A percentile compares a stretch with the other conserved stretches of the same genome.
phyloP scores from a whole-genome alignment of 345 rosid genomes.

The Eucalyptus regnans region DNA sequence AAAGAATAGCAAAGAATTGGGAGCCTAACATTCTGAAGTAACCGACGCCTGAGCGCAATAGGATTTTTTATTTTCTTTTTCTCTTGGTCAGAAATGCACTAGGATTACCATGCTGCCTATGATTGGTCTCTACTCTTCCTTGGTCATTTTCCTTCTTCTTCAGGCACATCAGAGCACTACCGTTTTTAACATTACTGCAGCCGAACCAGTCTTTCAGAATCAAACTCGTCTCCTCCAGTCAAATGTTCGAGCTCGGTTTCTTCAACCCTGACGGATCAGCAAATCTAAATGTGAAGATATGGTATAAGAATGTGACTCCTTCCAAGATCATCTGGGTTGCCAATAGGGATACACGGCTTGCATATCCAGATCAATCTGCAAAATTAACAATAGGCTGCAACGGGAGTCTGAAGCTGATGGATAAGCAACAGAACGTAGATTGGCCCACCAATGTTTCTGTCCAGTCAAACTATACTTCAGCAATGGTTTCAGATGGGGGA shows the following conservation, averaged over 20 bases:
- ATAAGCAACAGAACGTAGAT: not conserved
- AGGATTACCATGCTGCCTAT: not conserved
- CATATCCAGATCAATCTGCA: not conserved
- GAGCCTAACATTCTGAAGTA: not conserved
- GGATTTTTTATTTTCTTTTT: not conserved
- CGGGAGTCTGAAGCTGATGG: constrained; percentile 4
- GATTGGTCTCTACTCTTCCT: not conserved
- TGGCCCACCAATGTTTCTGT: constrained; percentile 10
- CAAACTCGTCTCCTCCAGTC: not conserved
- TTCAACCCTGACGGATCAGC: not conserved
- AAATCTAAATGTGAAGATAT: not conserved
- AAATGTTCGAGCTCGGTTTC: not conserved
- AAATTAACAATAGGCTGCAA: not conserved
- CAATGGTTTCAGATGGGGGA: constrained; percentile 15
- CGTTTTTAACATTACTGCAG: not conserved
- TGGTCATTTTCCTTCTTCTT: not conserved
- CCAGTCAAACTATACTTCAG: not conserved
- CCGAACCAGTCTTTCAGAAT: not conserved
- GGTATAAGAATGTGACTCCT: not conserved
- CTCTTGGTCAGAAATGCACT: not conserved
- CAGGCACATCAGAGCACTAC: not conserved
- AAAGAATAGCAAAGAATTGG: not conserved
- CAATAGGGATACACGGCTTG: not conserved
- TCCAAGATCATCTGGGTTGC: not conserved
- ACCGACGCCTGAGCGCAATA: not conserved